Evolutionary conservation across 768 basidiomycete species (phyloP), one percentile per base, ranked within the genome.

Genomic region (Harrya chromipes): DNA sequence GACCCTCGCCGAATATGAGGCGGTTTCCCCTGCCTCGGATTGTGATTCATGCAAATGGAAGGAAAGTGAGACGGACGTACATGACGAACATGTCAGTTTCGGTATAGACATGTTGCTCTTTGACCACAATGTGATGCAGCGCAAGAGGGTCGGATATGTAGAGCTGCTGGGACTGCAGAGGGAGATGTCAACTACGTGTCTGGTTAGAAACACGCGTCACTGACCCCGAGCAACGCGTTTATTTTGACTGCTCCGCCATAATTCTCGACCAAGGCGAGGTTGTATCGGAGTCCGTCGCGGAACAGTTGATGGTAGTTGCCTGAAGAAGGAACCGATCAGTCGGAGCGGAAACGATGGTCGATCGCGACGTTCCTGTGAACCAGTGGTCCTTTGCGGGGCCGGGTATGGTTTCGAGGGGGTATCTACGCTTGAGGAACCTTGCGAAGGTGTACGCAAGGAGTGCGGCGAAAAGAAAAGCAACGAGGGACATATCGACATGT

Each of bases 141-240:
- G 73, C 70, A 23, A 65, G 63, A 5, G 70, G 73, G 34, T 74
- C 74, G 7, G 64, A 67, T 31, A 74, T 50, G 49, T 67, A 73
- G 27, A 74, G 62, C 11, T 68, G 62, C 12, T 61, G 51, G 21
- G 42, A 57, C 62, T 58, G 43, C 23, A 59, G 40, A 31, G 4
- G 29, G 42, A 37, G 17, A 21, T 13, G 17, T 49, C 42, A 50
- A 54, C 14, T 6, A 27, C 4, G 12, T 26, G 8, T 34, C 31
- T 7, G 14, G 27, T 40, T 20, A 3, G 23, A n/a, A 26, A 21
- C 6, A n/a, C 37, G 2, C 2, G 8, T 5, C 2, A 24, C 46
- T 55, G 53, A 72, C 71, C 33, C 72, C 69, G 12, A 72, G 60
- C 39, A 73, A 35, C 3, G 61, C 71, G 26, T 73, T 49, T 24